Percentiles rank a stretch among this genome's conserved stretches.
Evolutionary conservation across 768 basidiomycete genomes (phyloP).

Genomic region (Pleurotus sapidus): DNA sequence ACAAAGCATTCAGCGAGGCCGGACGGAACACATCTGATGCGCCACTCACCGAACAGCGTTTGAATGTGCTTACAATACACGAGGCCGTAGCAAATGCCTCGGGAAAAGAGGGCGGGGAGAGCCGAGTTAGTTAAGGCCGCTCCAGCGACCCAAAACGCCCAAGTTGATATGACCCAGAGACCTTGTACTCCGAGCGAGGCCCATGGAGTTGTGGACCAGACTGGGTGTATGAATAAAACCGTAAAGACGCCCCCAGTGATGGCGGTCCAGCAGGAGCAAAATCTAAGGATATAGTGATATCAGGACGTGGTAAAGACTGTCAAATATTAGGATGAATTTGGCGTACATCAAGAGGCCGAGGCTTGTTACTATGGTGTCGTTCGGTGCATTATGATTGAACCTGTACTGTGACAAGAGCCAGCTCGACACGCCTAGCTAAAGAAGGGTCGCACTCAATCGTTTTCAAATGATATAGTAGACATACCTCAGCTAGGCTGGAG

Average conservation of each 20-base stretch:
- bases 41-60: conserved; percentile 45
- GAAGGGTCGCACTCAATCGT: not conserved
- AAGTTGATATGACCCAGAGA: conserved; percentile 57
- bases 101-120: conserved; percentile 40
- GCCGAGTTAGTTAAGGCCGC: conserved; percentile 49
- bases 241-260: conserved; percentile 49
- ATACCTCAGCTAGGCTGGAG: conserved; percentile 45
- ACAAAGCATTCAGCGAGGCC: not conserved
- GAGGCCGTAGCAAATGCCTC: conserved; percentile 36
- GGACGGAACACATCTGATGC: not conserved
- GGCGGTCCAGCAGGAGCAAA: conserved; percentile 59
- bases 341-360: conserved; percentile 49
- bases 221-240: conserved; percentile 60
- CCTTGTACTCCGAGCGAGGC: conserved; percentile 58
- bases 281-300: conserved; percentile 31
- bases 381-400: conserved; percentile 50
- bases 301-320: not conserved
- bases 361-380: conserved; percentile 37
- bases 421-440: conserved; percentile 48
- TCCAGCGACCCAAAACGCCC: conserved; percentile 60
- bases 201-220: conserved; percentile 49
- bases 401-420: conserved; percentile 61
- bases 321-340: not conserved
- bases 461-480: not conserved
- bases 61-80: conserved; percentile 59